Evolutionary conservation across 345 rosid species (phyloP), one percentile per base, ranked within the genome.

Genomic region (Aegle marmelos): DNA sequence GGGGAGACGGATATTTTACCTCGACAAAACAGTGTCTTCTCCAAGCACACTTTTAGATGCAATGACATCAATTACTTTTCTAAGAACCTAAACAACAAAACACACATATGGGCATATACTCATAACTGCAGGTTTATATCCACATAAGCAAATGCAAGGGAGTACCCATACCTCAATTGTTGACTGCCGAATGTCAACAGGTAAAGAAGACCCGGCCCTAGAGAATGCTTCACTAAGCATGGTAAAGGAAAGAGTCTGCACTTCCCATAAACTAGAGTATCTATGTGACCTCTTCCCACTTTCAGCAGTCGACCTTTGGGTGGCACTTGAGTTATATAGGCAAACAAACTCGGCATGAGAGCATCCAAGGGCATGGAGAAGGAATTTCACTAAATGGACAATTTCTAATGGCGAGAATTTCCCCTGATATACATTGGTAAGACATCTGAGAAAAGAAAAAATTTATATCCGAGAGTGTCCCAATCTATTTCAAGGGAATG

Each of bases 11-110:
- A 54, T 36, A 6, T 62, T 11, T 59, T 81, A 93, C 99, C 93
- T 89, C 77, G 96, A 88, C 94, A 89, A 86, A 67, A 80, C 76
- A 76, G 41, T 83, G 74, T 90, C 92, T 84, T 95, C 96, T 36
- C 87, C 78, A 72, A 88, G 85, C 82, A 84, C 84, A 70, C 81
- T 83, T 84, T 84, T 89, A 72, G 90, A 86, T 60, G 90, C 90
- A 79, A 93, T 77, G 77, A 83, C 86, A 83, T 93, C 97, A 91
- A 92, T 89, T 80, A 92, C 90, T 88, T 91, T 93, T 81, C 97
- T 85, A 75, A 89, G 78, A 80, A 87, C 95, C 99, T 95, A 81
- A 78, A 65, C 72, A 27, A 71, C 59, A 81, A 6, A 68, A 82
- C 5, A 65, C 57, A 70, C 34, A 62, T 65, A 25, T 37, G 66